Conservation (phyloP, 306 rosid genomes). For the Rosa lucieae region DNA sequence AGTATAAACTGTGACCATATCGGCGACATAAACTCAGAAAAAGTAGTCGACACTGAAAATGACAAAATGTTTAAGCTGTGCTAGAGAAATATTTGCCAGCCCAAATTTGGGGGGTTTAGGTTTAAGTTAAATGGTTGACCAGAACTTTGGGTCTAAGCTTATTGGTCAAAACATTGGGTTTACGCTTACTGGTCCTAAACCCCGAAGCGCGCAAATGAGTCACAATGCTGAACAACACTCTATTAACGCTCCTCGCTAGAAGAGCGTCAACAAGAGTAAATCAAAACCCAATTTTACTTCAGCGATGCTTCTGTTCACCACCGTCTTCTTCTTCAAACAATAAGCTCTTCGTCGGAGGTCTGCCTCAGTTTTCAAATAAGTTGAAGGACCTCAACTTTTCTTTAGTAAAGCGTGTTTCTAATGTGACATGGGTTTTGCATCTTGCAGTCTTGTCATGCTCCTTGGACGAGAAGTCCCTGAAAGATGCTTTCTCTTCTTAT, state of each 20-base stretch:
- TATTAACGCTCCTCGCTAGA: slow-evolving; percentile 19
- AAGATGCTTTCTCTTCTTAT: too few species aligned
- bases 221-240: slow-evolving; percentile 24
- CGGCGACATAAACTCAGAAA: not conserved
- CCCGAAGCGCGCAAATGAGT: not conserved
- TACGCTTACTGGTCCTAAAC: not conserved
- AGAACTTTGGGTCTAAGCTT: not conserved
- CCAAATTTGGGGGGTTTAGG: not conserved
- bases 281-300: slow-evolving; percentile 18
- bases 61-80: not conserved
- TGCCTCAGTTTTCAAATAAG: too few species aligned
- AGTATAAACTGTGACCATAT: not conserved
- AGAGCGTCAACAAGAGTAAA: slow-evolving; percentile 26
- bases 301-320: slow-evolving; percentile 46
- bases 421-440: too few species aligned
- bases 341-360: too few species aligned
- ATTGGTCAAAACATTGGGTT: not conserved
- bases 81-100: not conserved
- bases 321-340: too few species aligned
- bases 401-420: too few species aligned
- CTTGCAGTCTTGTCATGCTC: too few species aligned
- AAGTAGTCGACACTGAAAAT: not conserved
- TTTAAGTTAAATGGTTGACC: not conserved
- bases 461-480: too few species aligned
- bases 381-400: too few species aligned